Percentiles rank a stretch among this genome's conserved stretches.
phyloP scores from a whole-genome alignment of 495 filamentous ascomycete genomes.

The Aspergillus homomorphus region DNA sequence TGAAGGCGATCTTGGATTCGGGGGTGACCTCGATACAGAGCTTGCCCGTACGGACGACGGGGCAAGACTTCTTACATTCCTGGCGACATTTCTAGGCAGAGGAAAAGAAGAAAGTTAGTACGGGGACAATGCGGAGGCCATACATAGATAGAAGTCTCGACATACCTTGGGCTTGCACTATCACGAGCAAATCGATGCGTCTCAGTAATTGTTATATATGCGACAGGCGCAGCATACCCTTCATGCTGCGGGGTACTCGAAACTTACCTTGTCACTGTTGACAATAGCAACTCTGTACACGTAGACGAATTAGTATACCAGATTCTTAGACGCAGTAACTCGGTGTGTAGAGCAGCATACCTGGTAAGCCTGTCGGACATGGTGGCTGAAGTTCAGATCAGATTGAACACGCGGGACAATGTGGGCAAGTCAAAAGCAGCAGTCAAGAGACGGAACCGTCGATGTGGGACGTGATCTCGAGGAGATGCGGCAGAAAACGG shows the following conservation, averaged over 20 bases:
- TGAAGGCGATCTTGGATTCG: constrained; percentile 94
- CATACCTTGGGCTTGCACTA: constrained; percentile 96
- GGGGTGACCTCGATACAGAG: constrained; percentile 92
- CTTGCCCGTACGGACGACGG: constrained; percentile 96
- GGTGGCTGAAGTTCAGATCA: constrained; percentile 28
- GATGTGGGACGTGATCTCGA: constrained; percentile 4
- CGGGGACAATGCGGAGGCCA: not conserved
- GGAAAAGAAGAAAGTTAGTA: not conserved
- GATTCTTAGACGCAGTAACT: not conserved
- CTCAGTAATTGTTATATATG: constrained; percentile 26
- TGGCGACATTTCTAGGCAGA: constrained; percentile 78
- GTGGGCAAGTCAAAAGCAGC: constrained; percentile 1
- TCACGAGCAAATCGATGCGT: constrained; percentile 26
- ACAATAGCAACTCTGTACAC: constrained; percentile 87
- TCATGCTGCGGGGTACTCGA: constrained; percentile 32
- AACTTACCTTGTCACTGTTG: constrained; percentile 87
- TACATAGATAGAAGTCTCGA: not conserved
- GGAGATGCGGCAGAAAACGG: constrained; percentile 11
- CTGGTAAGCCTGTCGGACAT: constrained; percentile 89
- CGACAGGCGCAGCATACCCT: constrained; percentile 13
- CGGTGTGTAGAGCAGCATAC: constrained; percentile 40
- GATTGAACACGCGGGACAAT: constrained; percentile 17
- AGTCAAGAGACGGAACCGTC: constrained; percentile 5
- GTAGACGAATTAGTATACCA: constrained; percentile 15
- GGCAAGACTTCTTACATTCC: constrained; percentile 98